These are phyloP conservation scores for Plicaturopsis crispa DNA, from an alignment of 768 basidiomycete genomes.

Conservation along the genomic window DNA sequence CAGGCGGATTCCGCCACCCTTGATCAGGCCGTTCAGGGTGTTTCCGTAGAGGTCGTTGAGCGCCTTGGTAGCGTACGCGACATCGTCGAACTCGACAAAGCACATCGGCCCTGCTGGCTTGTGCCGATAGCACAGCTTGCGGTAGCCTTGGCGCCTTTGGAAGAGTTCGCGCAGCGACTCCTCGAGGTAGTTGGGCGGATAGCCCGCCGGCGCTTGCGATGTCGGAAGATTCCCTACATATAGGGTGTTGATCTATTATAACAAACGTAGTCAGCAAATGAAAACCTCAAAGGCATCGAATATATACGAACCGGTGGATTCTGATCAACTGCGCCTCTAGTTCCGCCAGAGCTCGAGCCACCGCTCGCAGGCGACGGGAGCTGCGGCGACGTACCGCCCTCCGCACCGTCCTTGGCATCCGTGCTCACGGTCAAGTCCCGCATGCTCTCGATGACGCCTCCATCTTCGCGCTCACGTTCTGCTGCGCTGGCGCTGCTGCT, in stretches of 20 bases:
- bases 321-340: slow-evolving; percentile 62
- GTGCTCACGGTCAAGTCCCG: slow-evolving; percentile 48
- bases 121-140: slow-evolving; percentile 89
- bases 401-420: slow-evolving; percentile 17
- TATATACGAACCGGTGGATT: slow-evolving; percentile 76
- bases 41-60: slow-evolving; percentile 87
- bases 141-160: slow-evolving; percentile 71
- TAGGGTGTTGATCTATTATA: slow-evolving; percentile 81
- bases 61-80: slow-evolving; percentile 76
- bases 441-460: slow-evolving; percentile 20
- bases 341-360: slow-evolving; percentile 40
- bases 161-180: slow-evolving; percentile 83
- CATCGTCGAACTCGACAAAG: slow-evolving; percentile 98
- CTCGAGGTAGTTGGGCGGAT: slow-evolving; percentile 77
- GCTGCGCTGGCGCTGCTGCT: background rate
- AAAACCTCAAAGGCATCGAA: slow-evolving; percentile 5
- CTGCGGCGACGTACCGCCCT: slow-evolving; percentile 62
- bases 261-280: slow-evolving; percentile 1
- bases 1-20: slow-evolving; percentile 90
- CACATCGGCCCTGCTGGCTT: slow-evolving; percentile 99
- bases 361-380: slow-evolving; percentile 71
- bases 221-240: slow-evolving; percentile 98
- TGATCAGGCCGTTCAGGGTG: slow-evolving; percentile 85
- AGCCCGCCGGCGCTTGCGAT: slow-evolving; percentile 60
- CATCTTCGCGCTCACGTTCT: background rate